phyloP scores from a whole-genome alignment of 2,329 filamentous ascomycete genomes.

The Lachnellula arida region DNA sequence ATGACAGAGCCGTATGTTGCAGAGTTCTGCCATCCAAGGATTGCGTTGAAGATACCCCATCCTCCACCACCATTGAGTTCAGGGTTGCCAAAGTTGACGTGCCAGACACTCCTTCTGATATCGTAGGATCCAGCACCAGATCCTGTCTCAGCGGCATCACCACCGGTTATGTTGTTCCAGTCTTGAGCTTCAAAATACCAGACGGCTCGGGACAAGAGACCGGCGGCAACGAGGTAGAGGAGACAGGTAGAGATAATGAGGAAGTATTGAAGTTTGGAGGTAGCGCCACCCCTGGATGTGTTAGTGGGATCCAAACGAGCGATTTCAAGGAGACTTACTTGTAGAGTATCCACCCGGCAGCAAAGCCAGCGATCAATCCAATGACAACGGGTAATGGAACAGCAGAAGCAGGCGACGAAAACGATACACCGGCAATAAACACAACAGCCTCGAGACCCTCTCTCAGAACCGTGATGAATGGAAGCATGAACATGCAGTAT shows the following conservation, averaged over 20 bases:
- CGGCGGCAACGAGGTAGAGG: constrained; percentile 78
- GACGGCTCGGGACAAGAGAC: constrained; percentile 71
- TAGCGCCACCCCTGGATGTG: constrained; percentile 51
- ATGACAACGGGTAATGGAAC: constrained; percentile 74
- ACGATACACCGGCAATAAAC: constrained; percentile 79
- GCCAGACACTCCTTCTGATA: constrained; percentile 74
- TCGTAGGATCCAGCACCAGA: constrained; percentile 73
- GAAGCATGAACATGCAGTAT: constrained; percentile 81
- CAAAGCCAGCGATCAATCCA: constrained; percentile 61
- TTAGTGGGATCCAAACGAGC: constrained; percentile 6
- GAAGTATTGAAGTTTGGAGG: constrained; percentile 67
- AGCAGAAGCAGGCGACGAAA: constrained; percentile 67
- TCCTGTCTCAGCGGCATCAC: constrained; percentile 57
- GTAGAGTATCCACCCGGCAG: constrained; percentile 73
- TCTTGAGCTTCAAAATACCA: constrained; percentile 69
- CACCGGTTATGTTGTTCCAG: constrained; percentile 49
- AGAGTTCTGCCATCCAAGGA: constrained; percentile 84
- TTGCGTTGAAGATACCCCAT: constrained; percentile 83
- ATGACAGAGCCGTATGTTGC: constrained; percentile 85
- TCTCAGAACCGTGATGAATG: constrained; percentile 81
- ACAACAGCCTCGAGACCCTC: constrained; percentile 84
- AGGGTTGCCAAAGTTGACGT: constrained; percentile 80
- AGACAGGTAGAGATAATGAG: constrained; percentile 78
- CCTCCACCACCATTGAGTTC: constrained; percentile 67
- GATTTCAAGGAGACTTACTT: constrained; percentile 49